Evolutionary conservation across 495 filamentous ascomycete species (phyloP).

Genomic region (Penicillium roqueforti): DNA sequence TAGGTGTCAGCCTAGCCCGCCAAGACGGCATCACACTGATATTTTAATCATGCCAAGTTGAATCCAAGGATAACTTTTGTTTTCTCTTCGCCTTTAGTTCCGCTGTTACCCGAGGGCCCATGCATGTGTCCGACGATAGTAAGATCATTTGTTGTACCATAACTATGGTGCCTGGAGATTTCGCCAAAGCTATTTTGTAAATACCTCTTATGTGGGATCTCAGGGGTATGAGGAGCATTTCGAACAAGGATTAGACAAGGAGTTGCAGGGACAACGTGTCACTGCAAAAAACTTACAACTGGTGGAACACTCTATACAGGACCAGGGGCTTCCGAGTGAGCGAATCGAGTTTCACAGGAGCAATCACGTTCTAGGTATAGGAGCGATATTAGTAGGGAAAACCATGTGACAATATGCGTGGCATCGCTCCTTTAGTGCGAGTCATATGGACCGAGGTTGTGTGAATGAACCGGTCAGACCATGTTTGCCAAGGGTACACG

Average conservation of each 20-base stretch:
- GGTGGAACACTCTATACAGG: constrained; percentile 32
- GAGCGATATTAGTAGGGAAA: no score
- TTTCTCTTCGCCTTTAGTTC: constrained; percentile 35
- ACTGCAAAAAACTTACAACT: background rate
- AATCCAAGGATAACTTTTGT: constrained; percentile 38
- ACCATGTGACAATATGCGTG: background rate
- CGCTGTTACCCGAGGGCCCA: no score
- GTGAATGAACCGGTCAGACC: constrained; percentile 34
- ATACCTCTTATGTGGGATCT: constrained; percentile 36
- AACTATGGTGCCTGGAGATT: constrained; percentile 34
- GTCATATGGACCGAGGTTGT: constrained; percentile 36
- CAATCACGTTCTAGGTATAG: no score
- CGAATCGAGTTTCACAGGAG: constrained; percentile 31
- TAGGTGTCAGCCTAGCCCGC: constrained; percentile 8
- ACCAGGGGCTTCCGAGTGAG: constrained; percentile 32
- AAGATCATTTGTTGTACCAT: constrained; percentile 8
- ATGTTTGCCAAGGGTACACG: constrained; percentile 31
- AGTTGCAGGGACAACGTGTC: constrained; percentile 32
- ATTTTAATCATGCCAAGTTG: constrained; percentile 19
- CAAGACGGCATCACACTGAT: background rate
- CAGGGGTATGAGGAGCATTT: constrained; percentile 41
- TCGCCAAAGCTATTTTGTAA: constrained; percentile 38
- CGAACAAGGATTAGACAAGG: constrained; percentile 38
- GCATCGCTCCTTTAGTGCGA: constrained; percentile 36
- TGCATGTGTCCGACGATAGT: constrained; percentile 20